Evolutionary conservation across 2,329 filamentous ascomycete genomes (phyloP).

Genomic region (Incumbomyces delicatus): DNA sequence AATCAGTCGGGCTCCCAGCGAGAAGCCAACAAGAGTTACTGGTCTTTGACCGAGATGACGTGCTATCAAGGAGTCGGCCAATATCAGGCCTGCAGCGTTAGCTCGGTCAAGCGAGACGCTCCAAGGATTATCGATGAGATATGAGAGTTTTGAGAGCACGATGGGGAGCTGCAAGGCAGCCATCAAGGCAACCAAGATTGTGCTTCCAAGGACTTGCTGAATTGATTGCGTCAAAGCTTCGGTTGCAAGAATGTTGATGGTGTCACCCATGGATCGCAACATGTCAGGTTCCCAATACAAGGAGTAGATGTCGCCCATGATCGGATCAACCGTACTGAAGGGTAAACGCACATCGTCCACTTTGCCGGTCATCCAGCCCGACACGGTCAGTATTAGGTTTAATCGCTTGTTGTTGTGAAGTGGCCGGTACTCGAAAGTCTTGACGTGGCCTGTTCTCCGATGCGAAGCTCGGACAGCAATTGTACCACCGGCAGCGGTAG

Average conservation of each 20-base stretch:
- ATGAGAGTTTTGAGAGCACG: slow-evolving; percentile 83
- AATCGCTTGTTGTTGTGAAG: slow-evolving; percentile 97
- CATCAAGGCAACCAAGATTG: slow-evolving; percentile 82
- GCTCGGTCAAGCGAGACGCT: slow-evolving; percentile 90
- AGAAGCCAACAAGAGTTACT: slow-evolving; percentile 90
- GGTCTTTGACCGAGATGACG: slow-evolving; percentile 83
- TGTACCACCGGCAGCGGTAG: slow-evolving; percentile 73
- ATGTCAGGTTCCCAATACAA: slow-evolving; percentile 97
- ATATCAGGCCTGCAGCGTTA: slow-evolving; percentile 75
- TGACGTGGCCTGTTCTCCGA: slow-evolving; percentile 79
- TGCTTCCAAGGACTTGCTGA: slow-evolving; percentile 87
- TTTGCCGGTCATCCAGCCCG: slow-evolving; percentile 97
- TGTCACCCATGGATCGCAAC: slow-evolving; percentile 94
- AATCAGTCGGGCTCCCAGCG: slow-evolving; percentile 82
- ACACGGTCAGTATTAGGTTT: slow-evolving; percentile 88
- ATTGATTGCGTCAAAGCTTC: slow-evolving; percentile 95
- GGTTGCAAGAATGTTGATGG: slow-evolving; percentile 94
- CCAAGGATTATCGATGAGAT: slow-evolving; percentile 98
- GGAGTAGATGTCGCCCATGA: slow-evolving; percentile 98
- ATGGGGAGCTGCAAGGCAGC: slow-evolving; percentile 85
- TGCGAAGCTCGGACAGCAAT: slow-evolving; percentile 81
- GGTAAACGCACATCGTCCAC: slow-evolving; percentile 92
- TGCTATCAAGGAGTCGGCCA: slow-evolving; percentile 88
- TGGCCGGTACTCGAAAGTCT: slow-evolving; percentile 92
- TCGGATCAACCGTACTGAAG: slow-evolving; percentile 89